Evolutionary conservation across 352 stramenopile genomes (phyloP).

Genomic region (Saprolegnia diclina): DNA sequence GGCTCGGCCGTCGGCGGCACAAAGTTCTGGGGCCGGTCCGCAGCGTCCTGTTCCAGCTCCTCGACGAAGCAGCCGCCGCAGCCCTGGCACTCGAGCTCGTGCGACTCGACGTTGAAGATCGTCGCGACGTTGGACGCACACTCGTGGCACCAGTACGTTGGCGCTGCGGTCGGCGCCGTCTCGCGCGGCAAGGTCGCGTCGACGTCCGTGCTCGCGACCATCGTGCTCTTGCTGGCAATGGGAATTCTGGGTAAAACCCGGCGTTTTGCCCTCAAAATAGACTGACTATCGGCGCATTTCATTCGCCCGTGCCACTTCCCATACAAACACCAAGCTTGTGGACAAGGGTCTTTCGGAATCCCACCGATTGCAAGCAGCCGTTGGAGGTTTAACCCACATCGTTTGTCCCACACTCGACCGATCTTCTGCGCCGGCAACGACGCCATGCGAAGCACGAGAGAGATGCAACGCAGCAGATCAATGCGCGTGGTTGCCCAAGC

Average conservation of each 20-base stretch:
- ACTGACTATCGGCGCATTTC: background rate
- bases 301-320: background rate
- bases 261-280: background rate
- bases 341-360: background rate
- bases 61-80: slow-evolving; percentile 83
- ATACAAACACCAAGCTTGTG: slow-evolving; percentile 8
- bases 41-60: slow-evolving; percentile 56
- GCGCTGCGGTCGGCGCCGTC: background rate
- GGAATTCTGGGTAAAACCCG: slow-evolving; percentile 3
- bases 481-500: too few species aligned
- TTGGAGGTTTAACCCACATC: too few species aligned
- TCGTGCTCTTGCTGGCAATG: background rate
- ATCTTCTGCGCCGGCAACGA: too few species aligned
- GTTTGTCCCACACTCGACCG: too few species aligned
- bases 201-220: slow-evolving; percentile 22
- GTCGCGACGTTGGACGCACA: slow-evolving; percentile 52
- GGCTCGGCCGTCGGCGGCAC: slow-evolving; percentile 12
- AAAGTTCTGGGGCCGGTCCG: slow-evolving; percentile 29
- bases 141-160: slow-evolving; percentile 79
- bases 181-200: background rate
- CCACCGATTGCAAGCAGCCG: too few species aligned
- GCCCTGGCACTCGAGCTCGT: slow-evolving; percentile 62
- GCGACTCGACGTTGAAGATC: slow-evolving; percentile 44
- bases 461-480: too few species aligned
- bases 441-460: too few species aligned